phyloP scores from a whole-genome alignment of 2,329 filamentous ascomycete species.

The Colletotrichum eleusines region DNA sequence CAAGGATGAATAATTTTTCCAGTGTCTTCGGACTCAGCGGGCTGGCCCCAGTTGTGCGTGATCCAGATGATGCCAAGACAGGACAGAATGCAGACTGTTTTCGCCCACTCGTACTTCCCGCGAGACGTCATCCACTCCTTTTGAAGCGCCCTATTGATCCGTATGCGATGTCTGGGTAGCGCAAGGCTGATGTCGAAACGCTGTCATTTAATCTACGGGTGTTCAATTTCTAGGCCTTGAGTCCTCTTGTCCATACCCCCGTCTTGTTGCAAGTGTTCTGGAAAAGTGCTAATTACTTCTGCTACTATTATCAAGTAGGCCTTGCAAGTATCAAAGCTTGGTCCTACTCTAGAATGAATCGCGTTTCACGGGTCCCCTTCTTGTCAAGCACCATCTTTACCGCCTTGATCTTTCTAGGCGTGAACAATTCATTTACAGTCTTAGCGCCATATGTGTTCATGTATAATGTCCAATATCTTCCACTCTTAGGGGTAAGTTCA shows the following conservation, averaged over 20 bases:
- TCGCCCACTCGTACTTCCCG: constrained; percentile 27
- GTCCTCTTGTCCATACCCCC: background rate
- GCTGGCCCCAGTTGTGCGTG: constrained; percentile 35
- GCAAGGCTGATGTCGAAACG: constrained; percentile 40
- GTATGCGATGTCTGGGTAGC: constrained; percentile 34
- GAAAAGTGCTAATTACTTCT: constrained; percentile 40
- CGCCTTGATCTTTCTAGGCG: too few species aligned
- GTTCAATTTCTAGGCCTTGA: background rate
- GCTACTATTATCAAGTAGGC: too few species aligned
- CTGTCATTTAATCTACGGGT: constrained; percentile 41
- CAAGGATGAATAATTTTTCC: background rate
- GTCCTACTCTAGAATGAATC: too few species aligned
- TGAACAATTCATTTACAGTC: too few species aligned
- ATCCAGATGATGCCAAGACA: constrained; percentile 37
- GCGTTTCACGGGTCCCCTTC: too few species aligned
- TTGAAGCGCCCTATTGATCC: constrained; percentile 34
- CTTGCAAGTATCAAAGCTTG: too few species aligned
- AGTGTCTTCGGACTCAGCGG: constrained; percentile 31
- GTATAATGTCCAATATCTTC: too few species aligned
- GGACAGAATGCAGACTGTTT: constrained; percentile 25
- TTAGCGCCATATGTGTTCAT: too few species aligned
- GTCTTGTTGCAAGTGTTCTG: constrained; percentile 36
- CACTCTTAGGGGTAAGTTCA: too few species aligned
- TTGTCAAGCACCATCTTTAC: too few species aligned
- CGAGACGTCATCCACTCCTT: constrained; percentile 9